Percentiles rank a stretch among this genome's conserved stretches.
Conservation (phyloP, 139 green algal species). For the Chlorella sp. region DNA sequence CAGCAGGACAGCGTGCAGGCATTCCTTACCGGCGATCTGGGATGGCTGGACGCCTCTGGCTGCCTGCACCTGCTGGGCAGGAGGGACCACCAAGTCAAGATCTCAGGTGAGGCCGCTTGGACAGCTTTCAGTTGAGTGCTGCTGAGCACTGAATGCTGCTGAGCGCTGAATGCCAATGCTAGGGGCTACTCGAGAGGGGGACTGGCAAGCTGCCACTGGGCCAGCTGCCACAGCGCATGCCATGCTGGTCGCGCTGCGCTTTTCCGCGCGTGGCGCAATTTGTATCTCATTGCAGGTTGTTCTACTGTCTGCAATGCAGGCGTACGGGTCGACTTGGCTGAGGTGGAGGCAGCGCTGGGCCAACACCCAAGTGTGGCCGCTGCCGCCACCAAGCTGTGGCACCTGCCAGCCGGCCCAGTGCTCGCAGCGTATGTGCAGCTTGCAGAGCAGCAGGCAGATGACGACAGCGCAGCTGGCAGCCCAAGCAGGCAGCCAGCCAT, state of each 20-base stretch:
- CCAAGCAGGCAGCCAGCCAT: neutral
- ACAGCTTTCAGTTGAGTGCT: no score
- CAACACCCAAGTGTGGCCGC: slow-evolving; percentile 46
- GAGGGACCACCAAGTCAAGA: slow-evolving; percentile 55
- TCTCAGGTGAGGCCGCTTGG: slow-evolving; percentile 26
- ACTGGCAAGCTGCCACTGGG: no score
- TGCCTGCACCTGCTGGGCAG: slow-evolving; percentile 49
- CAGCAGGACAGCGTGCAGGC: neutral
- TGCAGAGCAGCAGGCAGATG: neutral
- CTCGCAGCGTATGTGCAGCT: neutral
- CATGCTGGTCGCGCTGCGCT: no score
- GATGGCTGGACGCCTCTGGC: slow-evolving; percentile 28
- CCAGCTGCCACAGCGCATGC: no score
- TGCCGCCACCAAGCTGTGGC: slow-evolving; percentile 48
- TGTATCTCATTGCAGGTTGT: no score
- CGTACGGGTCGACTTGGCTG: slow-evolving; percentile 55
- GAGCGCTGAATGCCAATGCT: no score
- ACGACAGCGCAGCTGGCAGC: neutral
- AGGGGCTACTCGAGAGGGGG: no score
- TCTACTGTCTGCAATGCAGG: no score
- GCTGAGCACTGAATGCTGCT: no score
- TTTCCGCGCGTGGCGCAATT: no score
- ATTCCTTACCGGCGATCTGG: slow-evolving; percentile 56
- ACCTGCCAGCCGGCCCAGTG: slow-evolving; percentile 10
- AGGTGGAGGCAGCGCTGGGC: slow-evolving; percentile 55